A percentile compares a stretch with the other conserved stretches of the same genome.
phyloP scores from a whole-genome alignment of 139 green algal genomes.

The Volvox reticuliferus region DNA sequence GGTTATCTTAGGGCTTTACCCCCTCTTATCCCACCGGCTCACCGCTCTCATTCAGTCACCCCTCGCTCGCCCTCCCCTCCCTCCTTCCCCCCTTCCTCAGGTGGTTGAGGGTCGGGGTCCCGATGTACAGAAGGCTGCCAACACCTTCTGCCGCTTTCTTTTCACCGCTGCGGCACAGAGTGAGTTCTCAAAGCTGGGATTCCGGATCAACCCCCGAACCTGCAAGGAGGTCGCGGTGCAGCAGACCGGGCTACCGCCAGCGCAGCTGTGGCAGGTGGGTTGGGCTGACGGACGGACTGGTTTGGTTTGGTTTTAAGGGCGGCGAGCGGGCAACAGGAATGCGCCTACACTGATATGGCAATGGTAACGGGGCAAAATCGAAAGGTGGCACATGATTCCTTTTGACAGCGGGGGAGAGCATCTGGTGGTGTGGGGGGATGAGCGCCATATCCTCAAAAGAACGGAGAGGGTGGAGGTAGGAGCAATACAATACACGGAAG shows the following conservation, averaged over 20 bases:
- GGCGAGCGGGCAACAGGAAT: no score
- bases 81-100: neutral
- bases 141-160: slow-evolving; percentile 80
- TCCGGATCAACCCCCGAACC: slow-evolving; percentile 66
- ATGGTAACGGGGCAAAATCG: no score
- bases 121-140: slow-evolving; percentile 67
- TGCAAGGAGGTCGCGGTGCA: slow-evolving; percentile 52
- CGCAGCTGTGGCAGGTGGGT: slow-evolving; percentile 52
- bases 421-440: no score
- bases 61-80: neutral
- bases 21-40: no score
- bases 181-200: slow-evolving; percentile 83
- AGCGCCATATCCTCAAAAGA: no score
- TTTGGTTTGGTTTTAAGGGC: no score
- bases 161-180: slow-evolving; percentile 74
- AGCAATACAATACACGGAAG: no score
- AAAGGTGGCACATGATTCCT: no score
- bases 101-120: slow-evolving; percentile 55
- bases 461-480: no score
- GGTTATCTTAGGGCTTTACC: no score
- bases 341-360: no score
- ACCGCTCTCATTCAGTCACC: neutral
- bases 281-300: slow-evolving; percentile 55
- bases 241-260: slow-evolving; percentile 49
- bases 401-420: no score